Conservation (phyloP, 768 basidiomycete species). For the Mycena sanguinolenta region DNA sequence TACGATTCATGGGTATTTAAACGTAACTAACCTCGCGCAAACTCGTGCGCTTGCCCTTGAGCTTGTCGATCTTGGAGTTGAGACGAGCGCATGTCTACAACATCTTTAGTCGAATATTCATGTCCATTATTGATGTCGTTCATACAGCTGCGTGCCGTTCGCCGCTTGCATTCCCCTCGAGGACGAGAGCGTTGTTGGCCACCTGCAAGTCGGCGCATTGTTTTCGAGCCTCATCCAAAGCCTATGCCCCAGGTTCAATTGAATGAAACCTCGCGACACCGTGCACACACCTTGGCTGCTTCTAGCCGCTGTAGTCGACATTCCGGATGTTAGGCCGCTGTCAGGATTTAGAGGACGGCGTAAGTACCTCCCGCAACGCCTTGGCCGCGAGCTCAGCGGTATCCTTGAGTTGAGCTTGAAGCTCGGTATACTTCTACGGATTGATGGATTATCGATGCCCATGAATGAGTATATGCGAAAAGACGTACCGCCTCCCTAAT, state of each 20-base stretch:
- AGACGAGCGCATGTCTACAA: slow-evolving; percentile 1
- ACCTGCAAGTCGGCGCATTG: not conserved
- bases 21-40: not conserved
- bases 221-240: not conserved
- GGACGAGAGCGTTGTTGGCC: not conserved
- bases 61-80: not conserved
- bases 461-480: too few species aligned
- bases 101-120: not conserved
- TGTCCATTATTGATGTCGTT: too few species aligned
- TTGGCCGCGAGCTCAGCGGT: slow-evolving; percentile 8
- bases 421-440: slow-evolving; percentile 6
- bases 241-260: not conserved
- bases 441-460: too few species aligned
- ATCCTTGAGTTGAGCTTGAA: not conserved
- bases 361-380: slow-evolving; percentile 13
- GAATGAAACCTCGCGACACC: not conserved
- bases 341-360: too few species aligned
- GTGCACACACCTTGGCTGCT: slow-evolving; percentile 3
- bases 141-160: not conserved
- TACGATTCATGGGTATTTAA: not conserved
- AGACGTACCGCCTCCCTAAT: too few species aligned
- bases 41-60: slow-evolving; percentile 1
- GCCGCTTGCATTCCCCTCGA: not conserved
- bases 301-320: slow-evolving; percentile 4
- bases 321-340: too few species aligned